These are phyloP conservation scores for Clavispora phyllophila DNA, from an alignment of 805 yeast genomes.

Conservation along the genomic window DNA sequence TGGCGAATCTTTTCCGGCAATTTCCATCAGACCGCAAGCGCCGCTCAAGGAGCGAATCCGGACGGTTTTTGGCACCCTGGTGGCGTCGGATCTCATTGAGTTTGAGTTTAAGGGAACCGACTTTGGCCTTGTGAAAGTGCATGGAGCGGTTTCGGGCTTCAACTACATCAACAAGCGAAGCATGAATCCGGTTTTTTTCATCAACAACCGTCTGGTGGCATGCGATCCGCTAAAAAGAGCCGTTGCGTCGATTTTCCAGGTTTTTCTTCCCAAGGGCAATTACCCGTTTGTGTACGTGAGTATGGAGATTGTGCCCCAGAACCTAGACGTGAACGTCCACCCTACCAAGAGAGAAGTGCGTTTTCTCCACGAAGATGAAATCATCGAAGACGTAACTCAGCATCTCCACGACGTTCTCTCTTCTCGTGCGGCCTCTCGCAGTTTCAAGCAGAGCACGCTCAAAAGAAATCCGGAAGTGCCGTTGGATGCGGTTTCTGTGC, in stretches of 20 bases:
- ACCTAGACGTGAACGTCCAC: slow-evolving; percentile 89
- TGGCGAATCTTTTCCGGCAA: slow-evolving; percentile 67
- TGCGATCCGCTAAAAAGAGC: slow-evolving; percentile 80
- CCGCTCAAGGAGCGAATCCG: slow-evolving; percentile 65
- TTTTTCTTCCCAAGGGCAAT: slow-evolving; percentile 70
- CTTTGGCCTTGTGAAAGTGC: slow-evolving; percentile 46
- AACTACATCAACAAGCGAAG: slow-evolving; percentile 66
- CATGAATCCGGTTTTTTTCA: slow-evolving; percentile 70
- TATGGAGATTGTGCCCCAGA: slow-evolving; percentile 58
- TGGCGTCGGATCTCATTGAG: slow-evolving; percentile 61
- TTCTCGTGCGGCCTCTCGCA: slow-evolving; percentile 60
- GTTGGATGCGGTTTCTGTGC: slow-evolving; percentile 9
- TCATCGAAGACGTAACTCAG: slow-evolving; percentile 55
- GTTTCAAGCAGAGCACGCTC: slow-evolving; percentile 57
- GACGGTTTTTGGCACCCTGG: slow-evolving; percentile 60
- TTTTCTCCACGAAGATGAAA: slow-evolving; percentile 81
- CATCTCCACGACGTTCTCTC: slow-evolving; percentile 47
- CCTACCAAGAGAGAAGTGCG: slow-evolving; percentile 93
- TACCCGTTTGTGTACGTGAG: slow-evolving; percentile 75
- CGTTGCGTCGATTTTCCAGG: slow-evolving; percentile 52
- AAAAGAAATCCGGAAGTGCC: slow-evolving; percentile 6
- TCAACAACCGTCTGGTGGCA: slow-evolving; percentile 75
- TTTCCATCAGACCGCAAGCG: slow-evolving; percentile 51
- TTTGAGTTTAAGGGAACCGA: slow-evolving; percentile 30
- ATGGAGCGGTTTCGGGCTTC: slow-evolving; percentile 66